phyloP scores from a whole-genome alignment of 192 early-diverging fungal species.

The Coemansia sp. region DNA sequence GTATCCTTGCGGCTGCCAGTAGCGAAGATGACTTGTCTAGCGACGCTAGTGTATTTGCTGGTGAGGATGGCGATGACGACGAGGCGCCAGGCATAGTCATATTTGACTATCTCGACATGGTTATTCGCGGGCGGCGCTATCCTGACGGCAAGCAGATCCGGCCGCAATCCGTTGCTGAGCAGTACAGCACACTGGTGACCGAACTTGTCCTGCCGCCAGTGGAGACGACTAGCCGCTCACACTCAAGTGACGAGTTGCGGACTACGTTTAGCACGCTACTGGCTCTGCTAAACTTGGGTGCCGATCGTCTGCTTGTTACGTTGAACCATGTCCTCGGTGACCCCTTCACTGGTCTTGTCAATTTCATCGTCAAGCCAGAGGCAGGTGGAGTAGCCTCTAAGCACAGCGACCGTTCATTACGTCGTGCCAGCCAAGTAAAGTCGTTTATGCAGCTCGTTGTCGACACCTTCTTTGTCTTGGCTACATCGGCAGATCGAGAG shows the following conservation, averaged over 20 bases:
- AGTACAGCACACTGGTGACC: constrained; percentile 35
- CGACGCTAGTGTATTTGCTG: background rate
- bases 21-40: background rate
- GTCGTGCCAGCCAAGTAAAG: constrained; percentile 57
- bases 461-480: constrained; percentile 36
- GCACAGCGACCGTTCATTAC: constrained; percentile 37
- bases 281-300: constrained; percentile 25
- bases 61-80: constrained; percentile 12
- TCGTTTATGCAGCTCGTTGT: constrained; percentile 47
- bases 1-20: constrained; percentile 26
- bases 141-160: constrained; percentile 39
- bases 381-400: background rate
- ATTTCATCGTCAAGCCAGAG: constrained; percentile 42
- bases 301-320: constrained; percentile 37
- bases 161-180: constrained; percentile 42
- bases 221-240: constrained; percentile 10
- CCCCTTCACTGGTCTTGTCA: constrained; percentile 45
- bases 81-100: constrained; percentile 42
- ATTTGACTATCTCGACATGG: constrained; percentile 53
- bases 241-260: background rate
- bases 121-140: constrained; percentile 45
- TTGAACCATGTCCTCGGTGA: constrained; percentile 42
- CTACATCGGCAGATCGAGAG: constrained; percentile 10
- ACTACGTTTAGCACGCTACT: constrained; percentile 31
- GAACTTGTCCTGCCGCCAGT: constrained; percentile 42